A percentile compares a stretch with the other conserved stretches of the same genome.
Conservation (phyloP, 2,329 filamentous ascomycete genomes). For the Colletotrichum sp. region DNA sequence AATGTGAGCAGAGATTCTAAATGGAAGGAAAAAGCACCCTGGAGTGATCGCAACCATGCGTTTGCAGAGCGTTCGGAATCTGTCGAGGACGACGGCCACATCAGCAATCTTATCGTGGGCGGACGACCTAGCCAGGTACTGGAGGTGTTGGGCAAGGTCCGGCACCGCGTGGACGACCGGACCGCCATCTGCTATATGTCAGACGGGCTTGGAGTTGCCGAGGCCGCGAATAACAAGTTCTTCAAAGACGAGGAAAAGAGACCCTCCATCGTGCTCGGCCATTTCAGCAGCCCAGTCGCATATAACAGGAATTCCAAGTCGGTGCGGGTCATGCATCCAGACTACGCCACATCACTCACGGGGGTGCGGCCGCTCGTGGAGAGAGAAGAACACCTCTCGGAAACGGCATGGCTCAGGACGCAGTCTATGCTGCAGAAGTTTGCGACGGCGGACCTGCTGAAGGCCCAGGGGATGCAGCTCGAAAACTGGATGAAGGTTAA, state of each 20-base stretch:
- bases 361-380: conserved; percentile 25
- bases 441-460: conserved; percentile 65
- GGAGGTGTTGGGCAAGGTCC: conserved; percentile 62
- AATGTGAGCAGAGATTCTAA: conserved; percentile 26
- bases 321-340: conserved; percentile 38
- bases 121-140: conserved; percentile 59
- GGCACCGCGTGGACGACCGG: conserved; percentile 68
- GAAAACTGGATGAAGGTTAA: conserved; percentile 73
- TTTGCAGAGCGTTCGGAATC: neutral
- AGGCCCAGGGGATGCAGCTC: conserved; percentile 62
- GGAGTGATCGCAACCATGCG: neutral
- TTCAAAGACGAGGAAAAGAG: conserved; percentile 70
- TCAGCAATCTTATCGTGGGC: conserved; percentile 75
- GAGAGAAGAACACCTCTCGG: neutral
- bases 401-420: conserved; percentile 29
- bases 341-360: conserved; percentile 38
- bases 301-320: conserved; percentile 44
- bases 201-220: conserved; percentile 84
- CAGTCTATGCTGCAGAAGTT: conserved; percentile 69
- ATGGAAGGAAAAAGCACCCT: conserved; percentile 25
- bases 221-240: conserved; percentile 73
- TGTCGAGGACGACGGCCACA: conserved; percentile 51
- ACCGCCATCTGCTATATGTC: conserved; percentile 80
- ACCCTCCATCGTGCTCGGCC: conserved; percentile 79
- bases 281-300: conserved; percentile 54